phyloP scores from a whole-genome alignment of 1,139 yeast genomes.

The Kodamaea anthophila region DNA sequence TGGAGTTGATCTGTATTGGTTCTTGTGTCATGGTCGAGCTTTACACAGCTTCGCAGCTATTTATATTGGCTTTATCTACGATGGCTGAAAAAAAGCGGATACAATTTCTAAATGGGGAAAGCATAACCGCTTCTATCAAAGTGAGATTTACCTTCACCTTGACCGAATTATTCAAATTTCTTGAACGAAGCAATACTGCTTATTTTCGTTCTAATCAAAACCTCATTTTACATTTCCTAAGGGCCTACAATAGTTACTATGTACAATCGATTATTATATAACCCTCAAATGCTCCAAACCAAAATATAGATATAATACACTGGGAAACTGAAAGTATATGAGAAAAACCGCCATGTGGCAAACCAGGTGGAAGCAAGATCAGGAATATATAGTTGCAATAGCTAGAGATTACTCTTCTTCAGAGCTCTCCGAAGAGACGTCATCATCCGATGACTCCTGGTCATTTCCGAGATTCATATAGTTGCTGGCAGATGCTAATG shows the following conservation, averaged over 20 bases:
- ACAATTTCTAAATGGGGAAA: conserved; percentile 3
- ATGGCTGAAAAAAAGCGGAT: conserved; percentile 2
- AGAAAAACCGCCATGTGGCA: conserved; percentile 2
- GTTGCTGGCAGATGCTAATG: conserved; percentile 15
- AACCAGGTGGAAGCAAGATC: conserved; percentile 3
- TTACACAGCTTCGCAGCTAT: background rate
- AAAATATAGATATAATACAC: conserved; percentile 8
- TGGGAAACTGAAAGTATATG: conserved; percentile 5
- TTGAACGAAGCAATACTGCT: too few species aligned
- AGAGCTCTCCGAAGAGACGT: conserved; percentile 51
- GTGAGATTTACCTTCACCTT: too few species aligned
- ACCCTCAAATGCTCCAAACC: conserved; percentile 4
- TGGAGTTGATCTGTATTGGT: background rate
- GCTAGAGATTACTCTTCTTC: conserved; percentile 48
- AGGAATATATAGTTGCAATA: conserved; percentile 2
- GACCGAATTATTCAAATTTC: too few species aligned
- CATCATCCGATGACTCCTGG: conserved; percentile 27
- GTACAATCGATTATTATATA: conserved; percentile 3
- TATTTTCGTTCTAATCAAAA: too few species aligned
- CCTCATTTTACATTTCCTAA: too few species aligned
- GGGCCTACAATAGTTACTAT: conserved; percentile 1
- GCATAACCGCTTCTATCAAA: conserved; percentile 1
- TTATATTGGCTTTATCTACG: background rate
- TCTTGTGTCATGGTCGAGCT: too few species aligned
- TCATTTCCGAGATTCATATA: conserved; percentile 24